Evolutionary conservation across 2,329 filamentous ascomycete species (phyloP), one percentile per base, ranked within the genome.

Genomic region (Penicillium sp.): DNA sequence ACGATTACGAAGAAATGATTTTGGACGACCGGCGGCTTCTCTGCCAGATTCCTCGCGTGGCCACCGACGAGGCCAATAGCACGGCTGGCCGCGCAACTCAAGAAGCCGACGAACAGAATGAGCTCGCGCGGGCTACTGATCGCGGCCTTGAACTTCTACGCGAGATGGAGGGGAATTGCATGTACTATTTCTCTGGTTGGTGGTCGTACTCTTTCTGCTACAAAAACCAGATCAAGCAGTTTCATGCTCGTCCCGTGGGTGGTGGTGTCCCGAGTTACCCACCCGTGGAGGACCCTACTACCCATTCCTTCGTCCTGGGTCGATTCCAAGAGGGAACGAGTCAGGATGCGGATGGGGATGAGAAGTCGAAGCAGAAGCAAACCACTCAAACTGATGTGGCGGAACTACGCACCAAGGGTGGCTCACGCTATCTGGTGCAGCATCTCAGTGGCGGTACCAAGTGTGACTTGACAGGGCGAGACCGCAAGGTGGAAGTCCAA

Each of bases 131-230:
- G 28, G 93, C 93, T 0, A 90, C 89, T 1, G 84, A 87, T 35
- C 88, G 87, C 52, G 93, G 93, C 6, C 90, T 91, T 84, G 90
- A 95, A 71, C 83, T 97, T 25, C 81, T 97, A 54, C 85, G 86
- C 65, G 87, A 88, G 28, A 89, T 97, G 77, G 85, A 93, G 56
- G 90, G 88, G 3, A 84, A 85, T 54, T 97, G 93, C 76, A 85
- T 97, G 65, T 96, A 94, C 80, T 91, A 87, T 74, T 80, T 93
- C 66, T 90, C 88, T 0, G 93, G 93, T 0, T 97, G 93, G 93
- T 97, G 93, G 93, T 95, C 90, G 72, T 97, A 97, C 78, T 90
- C 89, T 69, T 97, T 97, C 76, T 97, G 93, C 82, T 95, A 96
- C 79, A 91, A 91, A 73, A 85, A 89, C 63, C 87, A 94, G 65